phyloP scores from a whole-genome alignment of 805 yeast species.

The Suhomyces xylopsoci region DNA sequence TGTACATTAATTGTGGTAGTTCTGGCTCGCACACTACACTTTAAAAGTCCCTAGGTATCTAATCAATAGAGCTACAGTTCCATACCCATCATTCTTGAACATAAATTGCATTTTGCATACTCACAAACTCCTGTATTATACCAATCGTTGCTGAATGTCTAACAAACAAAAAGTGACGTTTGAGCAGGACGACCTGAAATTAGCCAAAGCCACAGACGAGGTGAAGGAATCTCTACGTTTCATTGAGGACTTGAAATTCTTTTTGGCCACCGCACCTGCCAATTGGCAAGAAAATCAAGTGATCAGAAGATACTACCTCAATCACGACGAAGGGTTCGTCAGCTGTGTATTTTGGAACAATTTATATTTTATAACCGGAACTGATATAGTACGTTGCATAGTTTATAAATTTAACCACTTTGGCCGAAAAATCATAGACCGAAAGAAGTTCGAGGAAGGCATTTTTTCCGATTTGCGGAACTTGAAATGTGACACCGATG shows the following conservation, averaged over 20 bases:
- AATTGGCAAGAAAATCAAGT: conserved; percentile 89
- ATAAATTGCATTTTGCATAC: background rate
- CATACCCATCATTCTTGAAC: too few species aligned
- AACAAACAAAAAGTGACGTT: conserved; percentile 3
- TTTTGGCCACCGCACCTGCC: conserved; percentile 90
- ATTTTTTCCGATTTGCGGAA: conserved; percentile 87
- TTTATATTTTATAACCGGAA: conserved; percentile 87
- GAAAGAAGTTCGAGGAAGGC: conserved; percentile 96
- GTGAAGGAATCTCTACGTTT: conserved; percentile 51
- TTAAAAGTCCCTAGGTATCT: background rate
- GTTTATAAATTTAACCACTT: conserved; percentile 85
- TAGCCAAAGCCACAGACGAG: conserved; percentile 12
- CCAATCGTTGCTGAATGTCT: conserved; percentile 1
- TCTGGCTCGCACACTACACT: background rate
- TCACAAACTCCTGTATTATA: background rate
- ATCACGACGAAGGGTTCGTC: conserved; percentile 89
- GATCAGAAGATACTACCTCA: conserved; percentile 78
- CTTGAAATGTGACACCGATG: conserved; percentile 82
- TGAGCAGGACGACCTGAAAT: conserved; percentile 3
- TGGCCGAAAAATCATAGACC: conserved; percentile 79
- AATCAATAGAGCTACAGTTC: background rate
- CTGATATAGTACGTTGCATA: conserved; percentile 91
- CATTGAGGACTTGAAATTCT: conserved; percentile 78
- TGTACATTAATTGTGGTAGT: background rate
- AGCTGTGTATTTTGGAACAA: conserved; percentile 91